Base-by-base conservation (phyloP, 1,284 basidiomycete genomes). In the Apiotrichum akiyoshidainum region DNA sequence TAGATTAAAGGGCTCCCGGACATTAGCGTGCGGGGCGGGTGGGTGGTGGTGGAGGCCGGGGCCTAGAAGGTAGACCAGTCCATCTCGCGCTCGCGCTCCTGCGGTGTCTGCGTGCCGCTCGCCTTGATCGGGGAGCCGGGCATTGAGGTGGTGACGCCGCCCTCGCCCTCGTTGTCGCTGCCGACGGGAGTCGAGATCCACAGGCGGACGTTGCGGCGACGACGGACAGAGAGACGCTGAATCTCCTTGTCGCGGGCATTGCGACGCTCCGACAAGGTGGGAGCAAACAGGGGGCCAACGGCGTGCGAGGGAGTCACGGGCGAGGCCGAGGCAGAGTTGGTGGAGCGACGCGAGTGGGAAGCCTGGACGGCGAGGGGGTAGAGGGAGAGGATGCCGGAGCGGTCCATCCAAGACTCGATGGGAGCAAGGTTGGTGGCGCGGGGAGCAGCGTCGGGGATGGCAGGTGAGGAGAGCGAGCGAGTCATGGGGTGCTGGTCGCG, bases 371-470 rank as follows among this genome's bases (percentile, higher is more conserved):
- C 73, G 16, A 76, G 66, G 1, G 74, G 74, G 57, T 76, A 76
- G 48, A 76, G 70, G 5, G 73, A 75, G 17, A 76, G 66, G 16
- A 76, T 63, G 19, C 73, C 74, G 0, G 66, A 68, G 22, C 63
- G 61, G 52, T 70, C 74, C 74, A 75, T 76, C 74, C 74, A 76
- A 9, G 64, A 51, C 50, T 72, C 68, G 42, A 74, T 68, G 7
- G 74, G 73, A 1, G 74, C 74, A 11, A 74, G 65, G 26, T 61
- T 52, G 13, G 59, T 53, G 10, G 13, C 11, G 37, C 19, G 42
- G 17, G 14, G 22, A 11, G 59, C 46, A 16, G 54, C 33, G 35
- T 60, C 59, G 21, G 35, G 31, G 26, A 59, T 26, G 14, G 52
- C 54, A 11, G 49, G 33, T 21, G 33, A 33, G 10, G 58, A 58